Conservation (phyloP, 2,329 filamentous ascomycete species). For the Fusarium virguliforme region DNA sequence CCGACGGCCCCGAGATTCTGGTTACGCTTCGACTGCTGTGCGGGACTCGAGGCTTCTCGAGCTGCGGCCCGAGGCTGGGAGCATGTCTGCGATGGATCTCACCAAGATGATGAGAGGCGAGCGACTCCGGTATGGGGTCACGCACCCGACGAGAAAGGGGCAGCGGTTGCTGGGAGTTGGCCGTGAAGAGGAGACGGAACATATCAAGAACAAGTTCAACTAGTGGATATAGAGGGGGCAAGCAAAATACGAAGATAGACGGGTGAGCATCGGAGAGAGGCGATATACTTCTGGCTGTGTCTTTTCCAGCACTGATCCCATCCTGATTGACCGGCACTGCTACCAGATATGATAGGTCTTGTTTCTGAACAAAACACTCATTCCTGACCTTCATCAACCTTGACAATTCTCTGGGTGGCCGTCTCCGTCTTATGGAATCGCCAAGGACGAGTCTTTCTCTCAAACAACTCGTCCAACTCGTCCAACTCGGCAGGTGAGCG, state of each 20-base stretch:
- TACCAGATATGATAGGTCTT: background rate
- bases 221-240: background rate
- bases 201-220: background rate
- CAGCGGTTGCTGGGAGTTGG: background rate
- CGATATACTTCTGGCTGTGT: accelerated
- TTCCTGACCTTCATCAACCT: background rate
- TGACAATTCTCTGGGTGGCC: constrained; percentile 18
- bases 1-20: constrained; percentile 5
- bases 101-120: background rate
- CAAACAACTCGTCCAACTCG: constrained; percentile 53
- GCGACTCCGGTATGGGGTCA: background rate
- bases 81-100: background rate
- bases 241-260: background rate
- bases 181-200: background rate
- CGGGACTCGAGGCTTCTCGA: background rate
- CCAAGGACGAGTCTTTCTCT: constrained; percentile 41
- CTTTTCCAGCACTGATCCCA: background rate
- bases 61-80: background rate
- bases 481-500: constrained; percentile 54
- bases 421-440: constrained; percentile 31
- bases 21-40: background rate
- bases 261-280: background rate
- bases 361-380: background rate
- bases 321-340: background rate
- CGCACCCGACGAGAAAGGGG: background rate